Evolutionary conservation across 805 yeast genomes (phyloP).

Genomic region (Pichia eremophila): DNA sequence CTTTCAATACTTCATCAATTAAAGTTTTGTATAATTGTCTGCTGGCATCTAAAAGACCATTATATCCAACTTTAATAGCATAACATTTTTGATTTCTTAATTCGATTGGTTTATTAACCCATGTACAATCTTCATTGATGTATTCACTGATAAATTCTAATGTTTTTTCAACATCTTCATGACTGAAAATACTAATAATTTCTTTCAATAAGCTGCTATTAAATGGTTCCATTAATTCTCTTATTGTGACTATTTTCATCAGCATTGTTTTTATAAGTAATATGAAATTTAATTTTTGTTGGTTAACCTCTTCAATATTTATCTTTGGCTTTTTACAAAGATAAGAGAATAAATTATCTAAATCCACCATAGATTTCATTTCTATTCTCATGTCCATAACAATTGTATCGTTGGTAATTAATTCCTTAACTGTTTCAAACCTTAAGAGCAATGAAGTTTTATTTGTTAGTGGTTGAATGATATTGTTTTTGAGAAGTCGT

Average conservation of each 20-base stretch:
- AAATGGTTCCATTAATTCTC: slow-evolving; percentile 10
- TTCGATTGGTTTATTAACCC: slow-evolving; percentile 33
- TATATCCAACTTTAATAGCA: slow-evolving; percentile 35
- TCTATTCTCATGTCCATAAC: slow-evolving; percentile 12
- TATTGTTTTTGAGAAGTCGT: slow-evolving; percentile 31
- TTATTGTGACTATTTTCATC: slow-evolving; percentile 13
- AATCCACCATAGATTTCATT: slow-evolving; percentile 28
- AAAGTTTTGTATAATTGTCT: slow-evolving; percentile 31
- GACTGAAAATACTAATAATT: slow-evolving; percentile 21
- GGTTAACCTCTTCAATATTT: slow-evolving; percentile 14
- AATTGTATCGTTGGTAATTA: slow-evolving; percentile 16
- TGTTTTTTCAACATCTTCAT: slow-evolving; percentile 18
- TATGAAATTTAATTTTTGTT: slow-evolving; percentile 33
- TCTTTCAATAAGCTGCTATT: slow-evolving; percentile 14
- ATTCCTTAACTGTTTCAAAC: slow-evolving; percentile 29
- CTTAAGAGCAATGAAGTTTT: slow-evolving; percentile 27
- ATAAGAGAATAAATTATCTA: slow-evolving; percentile 33
- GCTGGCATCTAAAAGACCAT: slow-evolving; percentile 38
- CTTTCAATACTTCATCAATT: slow-evolving; percentile 28
- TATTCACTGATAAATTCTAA: slow-evolving; percentile 20
- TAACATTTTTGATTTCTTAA: slow-evolving; percentile 35
- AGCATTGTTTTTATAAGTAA: slow-evolving; percentile 32
- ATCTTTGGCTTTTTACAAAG: slow-evolving; percentile 9
- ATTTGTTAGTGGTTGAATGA: slow-evolving; percentile 40
- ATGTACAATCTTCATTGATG: slow-evolving; percentile 34